Conservation (phyloP, 805 yeast species). For the Yamadazyma sp. region DNA sequence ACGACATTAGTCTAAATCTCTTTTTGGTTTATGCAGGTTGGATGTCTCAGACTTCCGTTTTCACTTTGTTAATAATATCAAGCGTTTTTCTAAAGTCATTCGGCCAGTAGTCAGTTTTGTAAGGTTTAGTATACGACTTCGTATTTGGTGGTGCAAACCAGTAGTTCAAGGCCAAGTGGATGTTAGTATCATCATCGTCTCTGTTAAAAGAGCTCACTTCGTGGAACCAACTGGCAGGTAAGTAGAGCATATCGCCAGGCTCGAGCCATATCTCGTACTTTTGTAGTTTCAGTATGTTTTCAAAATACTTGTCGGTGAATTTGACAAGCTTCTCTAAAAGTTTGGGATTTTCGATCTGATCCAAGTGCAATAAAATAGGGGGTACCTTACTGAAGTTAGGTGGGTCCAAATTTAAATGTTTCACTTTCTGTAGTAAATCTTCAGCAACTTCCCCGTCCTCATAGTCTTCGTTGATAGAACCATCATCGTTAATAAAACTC, state of each 20-base stretch:
- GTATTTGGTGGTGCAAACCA: constrained; percentile 72
- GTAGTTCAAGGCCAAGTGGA: constrained; percentile 68
- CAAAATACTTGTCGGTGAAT: constrained; percentile 46
- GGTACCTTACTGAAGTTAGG: constrained; percentile 70
- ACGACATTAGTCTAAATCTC: too few species aligned
- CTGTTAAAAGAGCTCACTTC: constrained; percentile 72
- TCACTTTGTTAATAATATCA: not conserved
- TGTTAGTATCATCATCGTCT: constrained; percentile 18
- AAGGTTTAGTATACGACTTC: constrained; percentile 28
- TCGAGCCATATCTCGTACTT: constrained; percentile 47
- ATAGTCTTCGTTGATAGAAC: constrained; percentile 54
- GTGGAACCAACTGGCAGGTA: constrained; percentile 83
- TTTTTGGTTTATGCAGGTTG: constrained; percentile 6
- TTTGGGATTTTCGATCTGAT: constrained; percentile 28
- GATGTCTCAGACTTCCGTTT: constrained; percentile 4
- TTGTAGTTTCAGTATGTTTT: constrained; percentile 44
- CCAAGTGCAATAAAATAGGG: constrained; percentile 59
- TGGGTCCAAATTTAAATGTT: constrained; percentile 37
- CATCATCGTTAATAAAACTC: constrained; percentile 61
- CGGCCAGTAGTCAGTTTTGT: constrained; percentile 53
- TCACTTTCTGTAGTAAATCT: constrained; percentile 5
- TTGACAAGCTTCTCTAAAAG: constrained; percentile 24
- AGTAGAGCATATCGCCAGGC: constrained; percentile 66
- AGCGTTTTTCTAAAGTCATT: constrained; percentile 11
- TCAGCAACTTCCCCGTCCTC: constrained; percentile 44